Conservation (phyloP, 2,329 filamentous ascomycete genomes). For the Epichloe typhina region DNA sequence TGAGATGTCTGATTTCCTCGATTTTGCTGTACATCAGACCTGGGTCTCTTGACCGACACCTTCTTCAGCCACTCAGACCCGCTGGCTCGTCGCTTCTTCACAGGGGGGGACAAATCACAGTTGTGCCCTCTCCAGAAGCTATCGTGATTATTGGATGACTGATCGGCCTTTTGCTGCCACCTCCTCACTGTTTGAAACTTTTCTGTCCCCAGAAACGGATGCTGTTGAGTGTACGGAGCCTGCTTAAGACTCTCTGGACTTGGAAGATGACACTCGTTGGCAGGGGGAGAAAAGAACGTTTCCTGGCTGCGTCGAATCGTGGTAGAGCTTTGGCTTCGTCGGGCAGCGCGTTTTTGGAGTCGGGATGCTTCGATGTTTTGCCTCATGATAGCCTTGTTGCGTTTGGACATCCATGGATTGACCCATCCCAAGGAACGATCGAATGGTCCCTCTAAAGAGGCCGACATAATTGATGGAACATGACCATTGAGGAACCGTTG, state of each 20-base stretch:
- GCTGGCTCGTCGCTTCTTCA: conserved; percentile 14
- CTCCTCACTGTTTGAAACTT: conserved; percentile 18
- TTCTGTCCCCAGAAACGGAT: conserved; percentile 19
- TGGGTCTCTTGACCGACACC: conserved; percentile 16
- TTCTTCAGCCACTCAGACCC: conserved; percentile 21
- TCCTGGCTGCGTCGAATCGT: not conserved
- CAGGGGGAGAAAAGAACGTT: conserved; percentile 9
- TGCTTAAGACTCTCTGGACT: conserved; percentile 28
- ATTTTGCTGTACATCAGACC: conserved; percentile 6
- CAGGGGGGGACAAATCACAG: conserved; percentile 6
- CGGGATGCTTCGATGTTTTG: not conserved
- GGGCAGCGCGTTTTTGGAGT: not conserved
- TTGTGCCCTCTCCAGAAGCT: conserved; percentile 11
- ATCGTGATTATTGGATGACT: conserved; percentile 4
- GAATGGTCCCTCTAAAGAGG: conserved; percentile 50
- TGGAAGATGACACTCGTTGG: conserved; percentile 26
- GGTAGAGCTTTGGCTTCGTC: conserved; percentile 5
- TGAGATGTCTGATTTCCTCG: not conserved
- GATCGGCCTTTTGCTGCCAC: conserved; percentile 18
- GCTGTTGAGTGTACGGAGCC: conserved; percentile 13
- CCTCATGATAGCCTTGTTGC: not conserved
- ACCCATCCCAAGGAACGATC: conserved; percentile 20
- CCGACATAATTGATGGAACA: conserved; percentile 44
- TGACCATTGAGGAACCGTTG: conserved; percentile 43
- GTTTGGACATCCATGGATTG: conserved; percentile 19